These are phyloP conservation scores for Suhomyces vadensis DNA, from an alignment of 805 yeast species.

Conservation along the genomic window DNA sequence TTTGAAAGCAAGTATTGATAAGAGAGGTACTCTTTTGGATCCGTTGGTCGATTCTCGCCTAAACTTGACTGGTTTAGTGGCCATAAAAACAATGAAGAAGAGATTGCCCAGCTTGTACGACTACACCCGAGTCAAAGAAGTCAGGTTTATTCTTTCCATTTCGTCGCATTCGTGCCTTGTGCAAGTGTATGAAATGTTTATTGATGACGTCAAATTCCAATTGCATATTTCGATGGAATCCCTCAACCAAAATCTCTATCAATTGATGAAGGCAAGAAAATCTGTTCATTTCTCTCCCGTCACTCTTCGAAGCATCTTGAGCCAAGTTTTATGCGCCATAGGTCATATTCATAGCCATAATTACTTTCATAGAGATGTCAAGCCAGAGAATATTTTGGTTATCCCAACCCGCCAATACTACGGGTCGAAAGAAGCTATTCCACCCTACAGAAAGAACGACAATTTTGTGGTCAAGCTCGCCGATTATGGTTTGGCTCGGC, in stretches of 20 bases:
- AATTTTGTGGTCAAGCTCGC: slow-evolving; percentile 70
- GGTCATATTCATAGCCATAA: slow-evolving; percentile 73
- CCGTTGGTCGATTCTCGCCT: slow-evolving; percentile 28
- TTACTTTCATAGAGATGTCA: slow-evolving; percentile 85
- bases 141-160: slow-evolving; percentile 63
- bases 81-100: slow-evolving; percentile 77
- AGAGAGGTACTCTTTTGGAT: slow-evolving; percentile 53
- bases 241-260: slow-evolving; percentile 79
- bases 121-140: slow-evolving; percentile 55
- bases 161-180: slow-evolving; percentile 73
- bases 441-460: slow-evolving; percentile 39
- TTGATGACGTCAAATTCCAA: slow-evolving; percentile 59
- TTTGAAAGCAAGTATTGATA: slow-evolving; percentile 16
- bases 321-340: slow-evolving; percentile 75
- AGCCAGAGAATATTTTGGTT: slow-evolving; percentile 89
- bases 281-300: slow-evolving; percentile 52
- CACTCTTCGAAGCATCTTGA: slow-evolving; percentile 63
- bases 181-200: slow-evolving; percentile 74
- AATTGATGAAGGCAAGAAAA: slow-evolving; percentile 66
- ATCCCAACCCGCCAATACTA: slow-evolving; percentile 57
- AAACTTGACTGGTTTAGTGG: slow-evolving; percentile 48
- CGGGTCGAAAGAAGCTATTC: slow-evolving; percentile 41
- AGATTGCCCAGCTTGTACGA: slow-evolving; percentile 39
- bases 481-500: slow-evolving; percentile 78
- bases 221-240: slow-evolving; percentile 87